These are phyloP conservation scores for Plasmodium reichenowi DNA, from an alignment of 169 alveolate species.

Conservation along the genomic window DNA sequence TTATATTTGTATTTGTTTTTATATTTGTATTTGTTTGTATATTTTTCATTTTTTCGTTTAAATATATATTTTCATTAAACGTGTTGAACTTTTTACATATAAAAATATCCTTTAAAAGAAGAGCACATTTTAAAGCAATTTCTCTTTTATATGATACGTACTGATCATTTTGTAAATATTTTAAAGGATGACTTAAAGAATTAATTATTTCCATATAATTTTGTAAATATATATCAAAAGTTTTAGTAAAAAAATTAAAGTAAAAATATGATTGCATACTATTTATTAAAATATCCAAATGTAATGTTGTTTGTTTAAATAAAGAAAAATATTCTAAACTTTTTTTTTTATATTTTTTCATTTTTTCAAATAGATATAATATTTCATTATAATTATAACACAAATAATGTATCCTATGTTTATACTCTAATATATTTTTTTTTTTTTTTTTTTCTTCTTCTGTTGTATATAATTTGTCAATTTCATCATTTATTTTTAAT, in stretches of 20 bases:
- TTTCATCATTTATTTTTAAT: not conserved
- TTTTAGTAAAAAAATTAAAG: constrained; percentile 53
- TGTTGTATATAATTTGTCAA: not conserved
- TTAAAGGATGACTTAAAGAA: constrained; percentile 47
- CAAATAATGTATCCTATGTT: constrained; percentile 31
- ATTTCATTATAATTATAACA: constrained; percentile 45
- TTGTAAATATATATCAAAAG: constrained; percentile 43
- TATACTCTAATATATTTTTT: not conserved
- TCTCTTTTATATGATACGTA: constrained; percentile 50
- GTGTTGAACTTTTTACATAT: constrained; percentile 59
- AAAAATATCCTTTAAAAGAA: constrained; percentile 45
- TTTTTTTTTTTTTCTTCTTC: constrained; percentile 2
- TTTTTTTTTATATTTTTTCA: constrained; percentile 69
- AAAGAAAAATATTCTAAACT: constrained; percentile 51
- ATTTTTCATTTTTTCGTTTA: not conserved
- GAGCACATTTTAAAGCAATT: constrained; percentile 50
- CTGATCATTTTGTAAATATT: constrained; percentile 41
- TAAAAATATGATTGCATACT: constrained; percentile 65
- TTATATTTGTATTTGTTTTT: too few species aligned
- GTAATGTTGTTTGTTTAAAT: constrained; percentile 62
- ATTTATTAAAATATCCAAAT: constrained; percentile 63
- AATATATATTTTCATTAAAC: constrained; percentile 46
- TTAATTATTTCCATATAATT: constrained; percentile 29
- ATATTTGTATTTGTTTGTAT: constrained; percentile 3
- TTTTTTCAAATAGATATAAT: constrained; percentile 39